Conservation (phyloP, 257 asterid genomes). For the Penstemon newberryi region DNA sequence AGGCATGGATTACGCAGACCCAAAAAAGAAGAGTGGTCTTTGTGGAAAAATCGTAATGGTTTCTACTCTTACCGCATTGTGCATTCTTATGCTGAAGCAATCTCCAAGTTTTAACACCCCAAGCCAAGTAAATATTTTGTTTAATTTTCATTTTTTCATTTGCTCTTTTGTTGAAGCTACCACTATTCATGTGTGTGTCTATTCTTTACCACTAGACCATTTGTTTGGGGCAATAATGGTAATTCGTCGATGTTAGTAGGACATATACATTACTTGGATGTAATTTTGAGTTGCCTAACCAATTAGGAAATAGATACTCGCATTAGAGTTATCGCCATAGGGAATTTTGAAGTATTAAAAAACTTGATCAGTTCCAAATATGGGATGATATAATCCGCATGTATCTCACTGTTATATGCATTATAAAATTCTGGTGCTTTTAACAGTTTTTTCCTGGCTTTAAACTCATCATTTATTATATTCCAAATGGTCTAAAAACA, state of each 20-base stretch:
- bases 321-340: background rate
- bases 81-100: constrained; percentile 60
- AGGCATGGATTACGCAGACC: constrained; percentile 91
- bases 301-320: background rate
- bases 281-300: background rate
- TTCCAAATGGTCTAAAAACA: background rate
- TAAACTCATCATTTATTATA: background rate
- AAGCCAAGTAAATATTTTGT: constrained; percentile 42
- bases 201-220: background rate
- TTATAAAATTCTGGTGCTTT: background rate
- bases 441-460: background rate
- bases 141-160: constrained; percentile 9
- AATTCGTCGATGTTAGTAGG: too few relatives aligned
- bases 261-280: background rate
- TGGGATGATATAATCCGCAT: background rate
- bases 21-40: constrained; percentile 57
- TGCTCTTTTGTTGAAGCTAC: constrained; percentile 2
- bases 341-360: background rate
- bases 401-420: background rate
- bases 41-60: constrained; percentile 49
- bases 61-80: constrained; percentile 55
- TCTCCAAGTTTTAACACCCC: constrained; percentile 54
- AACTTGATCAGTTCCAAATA: background rate
- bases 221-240: background rate
- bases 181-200: constrained; percentile 14